Evolutionary conservation across 2,329 filamentous ascomycete species (phyloP).

Genomic region (Fusarium robinianum): DNA sequence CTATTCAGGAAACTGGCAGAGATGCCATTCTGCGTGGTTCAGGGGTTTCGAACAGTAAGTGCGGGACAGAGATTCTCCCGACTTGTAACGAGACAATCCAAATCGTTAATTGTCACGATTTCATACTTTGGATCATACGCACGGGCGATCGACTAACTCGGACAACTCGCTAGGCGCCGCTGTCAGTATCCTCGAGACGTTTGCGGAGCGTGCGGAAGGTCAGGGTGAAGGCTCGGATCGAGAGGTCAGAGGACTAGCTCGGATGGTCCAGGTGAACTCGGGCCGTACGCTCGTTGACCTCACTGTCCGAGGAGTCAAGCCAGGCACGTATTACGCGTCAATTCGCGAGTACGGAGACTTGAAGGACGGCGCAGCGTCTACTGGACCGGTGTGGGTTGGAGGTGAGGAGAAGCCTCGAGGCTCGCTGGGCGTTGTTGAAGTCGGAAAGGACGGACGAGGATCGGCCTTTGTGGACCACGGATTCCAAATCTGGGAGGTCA

Average conservation of each 20-base stretch:
- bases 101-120: background rate
- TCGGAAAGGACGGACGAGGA: conserved; percentile 76
- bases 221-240: conserved; percentile 47
- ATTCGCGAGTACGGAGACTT: conserved; percentile 88
- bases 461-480: conserved; percentile 79
- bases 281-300: conserved; percentile 84
- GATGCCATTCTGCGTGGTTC: conserved; percentile 94
- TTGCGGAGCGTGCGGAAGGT: conserved; percentile 60
- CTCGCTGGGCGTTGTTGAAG: conserved; percentile 73
- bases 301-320: conserved; percentile 78
- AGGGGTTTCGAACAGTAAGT: conserved; percentile 80
- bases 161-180: conserved; percentile 64
- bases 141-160: conserved; percentile 11
- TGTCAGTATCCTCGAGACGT: conserved; percentile 94
- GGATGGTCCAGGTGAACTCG: conserved; percentile 89
- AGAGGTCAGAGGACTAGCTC: conserved; percentile 80
- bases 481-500: conserved; percentile 93
- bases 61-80: conserved; percentile 14
- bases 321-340: conserved; percentile 81
- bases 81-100: background rate
- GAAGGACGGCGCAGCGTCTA: conserved; percentile 78
- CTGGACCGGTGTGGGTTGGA: conserved; percentile 79
- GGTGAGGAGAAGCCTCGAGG: conserved; percentile 52
- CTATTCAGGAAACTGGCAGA: conserved; percentile 86
- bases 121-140: background rate